Evolutionary conservation across 2,329 filamentous ascomycete species (phyloP).

Genomic region (Apiospora rasikravindrae): DNA sequence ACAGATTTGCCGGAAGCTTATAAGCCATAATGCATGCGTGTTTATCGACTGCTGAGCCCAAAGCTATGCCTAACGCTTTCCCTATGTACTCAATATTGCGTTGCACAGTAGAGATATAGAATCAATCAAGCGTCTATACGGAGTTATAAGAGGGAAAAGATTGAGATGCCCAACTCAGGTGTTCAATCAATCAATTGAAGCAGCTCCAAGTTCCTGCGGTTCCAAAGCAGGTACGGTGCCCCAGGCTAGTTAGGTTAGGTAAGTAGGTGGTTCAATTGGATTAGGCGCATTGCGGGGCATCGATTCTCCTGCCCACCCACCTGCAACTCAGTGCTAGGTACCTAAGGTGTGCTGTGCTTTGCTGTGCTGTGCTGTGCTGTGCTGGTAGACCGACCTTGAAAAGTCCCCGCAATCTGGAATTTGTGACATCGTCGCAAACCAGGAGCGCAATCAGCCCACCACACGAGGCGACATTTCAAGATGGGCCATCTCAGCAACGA

Average conservation of each 20-base stretch:
- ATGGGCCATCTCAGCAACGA: constrained; percentile 64
- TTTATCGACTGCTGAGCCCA: not conserved
- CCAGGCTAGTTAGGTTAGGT: no score
- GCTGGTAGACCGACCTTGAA: not conserved
- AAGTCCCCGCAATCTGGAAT: constrained; percentile 9
- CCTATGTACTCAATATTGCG: not conserved
- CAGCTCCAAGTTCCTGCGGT: not conserved
- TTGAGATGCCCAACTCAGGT: no score
- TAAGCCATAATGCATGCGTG: not conserved
- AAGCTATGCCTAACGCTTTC: not conserved
- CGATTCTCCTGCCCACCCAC: not conserved
- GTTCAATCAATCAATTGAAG: no score
- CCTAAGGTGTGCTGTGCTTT: no score
- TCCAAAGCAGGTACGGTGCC: not conserved
- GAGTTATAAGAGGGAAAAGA: no score
- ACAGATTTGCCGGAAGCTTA: no score
- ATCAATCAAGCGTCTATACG: no score
- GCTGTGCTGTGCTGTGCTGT: not conserved
- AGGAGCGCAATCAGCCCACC: not conserved
- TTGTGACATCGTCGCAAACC: not conserved
- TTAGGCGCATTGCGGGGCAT: constrained; percentile 5
- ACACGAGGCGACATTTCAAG: constrained; percentile 26
- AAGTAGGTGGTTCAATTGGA: not conserved
- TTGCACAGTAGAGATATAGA: not conserved
- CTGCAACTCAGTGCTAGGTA: not conserved